Evolutionary conservation across 2,329 filamentous ascomycete species (phyloP).

Genomic region (Purpureocillium lavendulum): DNA sequence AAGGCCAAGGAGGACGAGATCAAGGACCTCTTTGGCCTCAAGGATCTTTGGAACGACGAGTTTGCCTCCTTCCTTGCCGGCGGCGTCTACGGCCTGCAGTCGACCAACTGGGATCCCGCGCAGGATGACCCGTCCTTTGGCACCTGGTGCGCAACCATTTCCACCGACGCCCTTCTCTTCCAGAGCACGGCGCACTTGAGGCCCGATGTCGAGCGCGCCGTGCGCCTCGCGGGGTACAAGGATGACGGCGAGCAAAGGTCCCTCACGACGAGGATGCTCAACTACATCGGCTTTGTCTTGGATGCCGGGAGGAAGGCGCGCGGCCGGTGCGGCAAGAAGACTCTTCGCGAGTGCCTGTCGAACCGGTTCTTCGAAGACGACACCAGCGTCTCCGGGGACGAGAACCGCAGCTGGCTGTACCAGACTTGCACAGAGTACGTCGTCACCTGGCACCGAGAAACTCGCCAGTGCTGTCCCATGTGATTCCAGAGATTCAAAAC

Average conservation of each 20-base stretch:
- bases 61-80: conserved; percentile 35
- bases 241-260: conserved; percentile 20
- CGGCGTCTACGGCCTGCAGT: conserved; percentile 36
- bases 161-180: conserved; percentile 31
- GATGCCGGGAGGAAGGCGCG: conserved; percentile 17
- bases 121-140: conserved; percentile 32
- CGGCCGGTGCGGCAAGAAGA: conserved; percentile 14
- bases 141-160: conserved; percentile 39
- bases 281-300: conserved; percentile 40
- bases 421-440: conserved; percentile 45
- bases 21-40: conserved; percentile 37
- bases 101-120: conserved; percentile 45
- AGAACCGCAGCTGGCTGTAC: conserved; percentile 37
- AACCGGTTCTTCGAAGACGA: conserved; percentile 12
- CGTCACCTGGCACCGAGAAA: too few species aligned
- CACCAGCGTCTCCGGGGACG: conserved; percentile 12
- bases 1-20: conserved; percentile 36
- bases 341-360: conserved; percentile 21
- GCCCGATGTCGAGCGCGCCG: conserved; percentile 26
- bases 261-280: conserved; percentile 37
- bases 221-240: conserved; percentile 33
- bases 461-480: too few species aligned
- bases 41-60: conserved; percentile 35
- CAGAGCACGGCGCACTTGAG: conserved; percentile 27
- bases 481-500: background rate